Percentiles rank a stretch among this genome's conserved stretches.
phyloP scores from a whole-genome alignment of 1,139 yeast species.

The Taiozyma sp. region DNA sequence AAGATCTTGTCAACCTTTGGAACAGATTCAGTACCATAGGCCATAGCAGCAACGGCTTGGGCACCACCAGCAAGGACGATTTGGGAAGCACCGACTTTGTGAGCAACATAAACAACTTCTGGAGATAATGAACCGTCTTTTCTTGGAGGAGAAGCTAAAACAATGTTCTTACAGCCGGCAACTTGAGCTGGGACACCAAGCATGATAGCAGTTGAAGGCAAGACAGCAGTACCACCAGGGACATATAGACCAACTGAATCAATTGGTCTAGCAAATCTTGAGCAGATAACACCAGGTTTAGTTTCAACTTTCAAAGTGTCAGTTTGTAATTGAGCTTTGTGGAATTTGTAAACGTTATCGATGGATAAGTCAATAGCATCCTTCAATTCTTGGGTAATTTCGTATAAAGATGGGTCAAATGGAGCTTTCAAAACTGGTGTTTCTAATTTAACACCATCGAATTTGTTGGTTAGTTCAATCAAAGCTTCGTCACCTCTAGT shows the following conservation, averaged over 20 bases:
- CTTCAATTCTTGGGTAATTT: conserved; percentile 71
- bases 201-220: conserved; percentile 98
- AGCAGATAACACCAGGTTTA: conserved; percentile 87
- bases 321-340: conserved; percentile 79
- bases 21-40: conserved; percentile 90
- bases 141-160: conserved; percentile 98
- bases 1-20: conserved; percentile 94
- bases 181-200: conserved; percentile 98
- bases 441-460: conserved; percentile 73
- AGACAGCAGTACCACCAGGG: conserved; percentile 98
- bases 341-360: conserved; percentile 86
- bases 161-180: conserved; percentile 91
- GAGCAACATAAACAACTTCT: conserved; percentile 96
- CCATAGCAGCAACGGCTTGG: conserved; percentile 98
- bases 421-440: conserved; percentile 85
- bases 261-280: conserved; percentile 92
- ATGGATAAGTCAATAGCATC: conserved; percentile 87
- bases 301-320: conserved; percentile 85
- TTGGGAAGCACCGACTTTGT: conserved; percentile 85
- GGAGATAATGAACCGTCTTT: conserved; percentile 91
- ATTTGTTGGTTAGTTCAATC: conserved; percentile 81
- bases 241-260: conserved; percentile 93
- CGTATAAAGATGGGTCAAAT: conserved; percentile 72
- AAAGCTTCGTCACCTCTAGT: conserved; percentile 81
- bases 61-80: conserved; percentile 98